These are phyloP conservation scores for Beauveria caledonica DNA, from an alignment of 2,329 filamentous ascomycete species.

Conservation along the genomic window DNA sequence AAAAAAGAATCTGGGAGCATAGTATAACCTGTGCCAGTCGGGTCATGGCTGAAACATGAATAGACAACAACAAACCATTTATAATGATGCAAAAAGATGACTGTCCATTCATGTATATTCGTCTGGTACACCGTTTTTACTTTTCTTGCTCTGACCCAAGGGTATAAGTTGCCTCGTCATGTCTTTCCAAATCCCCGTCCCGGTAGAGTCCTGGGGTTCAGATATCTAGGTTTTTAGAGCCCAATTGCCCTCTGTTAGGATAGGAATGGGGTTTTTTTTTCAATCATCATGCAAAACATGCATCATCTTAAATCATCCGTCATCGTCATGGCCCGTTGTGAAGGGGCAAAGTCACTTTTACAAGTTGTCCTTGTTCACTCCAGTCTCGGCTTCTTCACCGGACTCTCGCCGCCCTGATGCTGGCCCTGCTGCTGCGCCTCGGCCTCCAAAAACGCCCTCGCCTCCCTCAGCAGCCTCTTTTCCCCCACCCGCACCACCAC, in stretches of 20 bases:
- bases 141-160: neutral
- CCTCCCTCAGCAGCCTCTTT: slow-evolving; percentile 55
- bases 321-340: neutral
- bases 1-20: neutral
- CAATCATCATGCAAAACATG: neutral
- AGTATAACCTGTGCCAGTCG: neutral
- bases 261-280: neutral
- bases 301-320: neutral
- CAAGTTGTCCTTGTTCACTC: neutral
- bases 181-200: neutral
- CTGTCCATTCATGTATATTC: neutral
- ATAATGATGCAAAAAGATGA: neutral
- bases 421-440: slow-evolving; percentile 16
- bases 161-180: neutral
- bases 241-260: slow-evolving; percentile 1
- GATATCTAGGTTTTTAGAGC: neutral
- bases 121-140: neutral
- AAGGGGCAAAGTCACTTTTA: neutral
- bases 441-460: slow-evolving; percentile 31
- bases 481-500: slow-evolving; percentile 62
- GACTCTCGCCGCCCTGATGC: slow-evolving; percentile 26
- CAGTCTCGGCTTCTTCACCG: slow-evolving; percentile 1
- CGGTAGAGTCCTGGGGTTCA: neutral
- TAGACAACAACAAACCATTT: neutral
- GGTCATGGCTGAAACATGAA: neutral